Percentiles rank a stretch among this genome's conserved stretches.
phyloP scores from a whole-genome alignment of 129 eudicot species.

The Chrysanthemum seticuspe region DNA sequence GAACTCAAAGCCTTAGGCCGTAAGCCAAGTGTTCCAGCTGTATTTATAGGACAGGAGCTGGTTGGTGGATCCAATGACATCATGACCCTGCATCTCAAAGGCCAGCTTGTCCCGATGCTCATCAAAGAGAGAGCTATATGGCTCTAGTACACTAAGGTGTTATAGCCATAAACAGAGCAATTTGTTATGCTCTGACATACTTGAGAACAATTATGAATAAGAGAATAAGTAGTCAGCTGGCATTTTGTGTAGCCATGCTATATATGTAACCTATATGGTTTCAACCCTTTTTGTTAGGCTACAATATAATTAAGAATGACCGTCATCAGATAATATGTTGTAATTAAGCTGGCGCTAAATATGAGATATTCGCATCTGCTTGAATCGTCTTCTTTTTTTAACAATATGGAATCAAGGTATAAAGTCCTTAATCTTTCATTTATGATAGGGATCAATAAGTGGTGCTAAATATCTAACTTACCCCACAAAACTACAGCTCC shows the following conservation, averaged over 20 bases:
- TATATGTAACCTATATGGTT: background rate
- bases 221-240: background rate
- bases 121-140: slow-evolving; percentile 77
- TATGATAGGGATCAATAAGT: background rate
- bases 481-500: slow-evolving; percentile 4
- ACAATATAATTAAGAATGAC: too few species aligned
- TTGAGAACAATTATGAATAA: background rate
- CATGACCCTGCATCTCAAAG: slow-evolving; percentile 70
- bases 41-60: slow-evolving; percentile 56
- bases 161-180: background rate
- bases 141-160: slow-evolving; percentile 33
- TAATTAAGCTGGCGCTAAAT: background rate
- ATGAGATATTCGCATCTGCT: background rate
- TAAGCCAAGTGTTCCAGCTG: slow-evolving; percentile 64
- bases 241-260: slow-evolving; percentile 1
- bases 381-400: background rate
- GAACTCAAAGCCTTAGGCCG: slow-evolving; percentile 50
- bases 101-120: slow-evolving; percentile 65
- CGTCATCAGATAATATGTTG: background rate
- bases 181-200: background rate
- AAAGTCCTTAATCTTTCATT: background rate
- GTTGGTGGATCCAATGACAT: slow-evolving; percentile 80
- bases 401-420: background rate
- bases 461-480: background rate
- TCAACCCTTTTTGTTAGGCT: background rate